These are phyloP conservation scores for Acacia concinna DNA, from an alignment of 331 rosid genomes.

Conservation along the genomic window DNA sequence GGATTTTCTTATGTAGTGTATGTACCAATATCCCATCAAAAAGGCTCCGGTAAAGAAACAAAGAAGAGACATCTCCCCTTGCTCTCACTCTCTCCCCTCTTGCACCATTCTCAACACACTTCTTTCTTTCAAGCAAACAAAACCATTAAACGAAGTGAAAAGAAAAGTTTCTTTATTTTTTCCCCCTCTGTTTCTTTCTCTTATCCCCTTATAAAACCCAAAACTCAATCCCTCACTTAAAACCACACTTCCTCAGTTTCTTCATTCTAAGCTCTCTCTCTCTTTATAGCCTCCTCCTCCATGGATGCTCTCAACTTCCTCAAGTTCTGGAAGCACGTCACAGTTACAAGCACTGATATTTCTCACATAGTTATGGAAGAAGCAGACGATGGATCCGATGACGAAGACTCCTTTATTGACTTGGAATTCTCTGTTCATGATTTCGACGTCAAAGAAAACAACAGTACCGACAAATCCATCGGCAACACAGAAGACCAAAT, in stretches of 20 bases:
- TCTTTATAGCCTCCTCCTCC: background rate
- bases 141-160: slow-evolving; percentile 45
- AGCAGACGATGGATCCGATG: slow-evolving; percentile 47
- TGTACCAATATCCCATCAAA: too few relatives aligned
- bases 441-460: slow-evolving; percentile 8
- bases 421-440: slow-evolving; percentile 52
- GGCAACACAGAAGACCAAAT: slow-evolving; percentile 14
- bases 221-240: slow-evolving; percentile 1
- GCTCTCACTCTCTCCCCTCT: slow-evolving; percentile 27
- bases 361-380: slow-evolving; percentile 42
- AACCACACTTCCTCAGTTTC: background rate
- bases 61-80: background rate
- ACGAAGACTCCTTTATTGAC: slow-evolving; percentile 90
- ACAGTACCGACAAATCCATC: slow-evolving; percentile 8
- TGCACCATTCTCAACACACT: slow-evolving; percentile 48
- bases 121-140: background rate
- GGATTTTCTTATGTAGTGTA: too few relatives aligned
- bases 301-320: slow-evolving; percentile 77
- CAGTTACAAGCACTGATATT: slow-evolving; percentile 19
- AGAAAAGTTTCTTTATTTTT: background rate
- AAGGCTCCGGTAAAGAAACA: background rate
- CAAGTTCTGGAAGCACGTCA: slow-evolving; percentile 66
- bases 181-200: slow-evolving; percentile 17
- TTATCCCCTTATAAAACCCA: slow-evolving; percentile 28
- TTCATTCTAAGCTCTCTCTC: background rate